phyloP scores from a whole-genome alignment of 495 filamentous ascomycete genomes.

The Hypoxylon trugodes region DNA sequence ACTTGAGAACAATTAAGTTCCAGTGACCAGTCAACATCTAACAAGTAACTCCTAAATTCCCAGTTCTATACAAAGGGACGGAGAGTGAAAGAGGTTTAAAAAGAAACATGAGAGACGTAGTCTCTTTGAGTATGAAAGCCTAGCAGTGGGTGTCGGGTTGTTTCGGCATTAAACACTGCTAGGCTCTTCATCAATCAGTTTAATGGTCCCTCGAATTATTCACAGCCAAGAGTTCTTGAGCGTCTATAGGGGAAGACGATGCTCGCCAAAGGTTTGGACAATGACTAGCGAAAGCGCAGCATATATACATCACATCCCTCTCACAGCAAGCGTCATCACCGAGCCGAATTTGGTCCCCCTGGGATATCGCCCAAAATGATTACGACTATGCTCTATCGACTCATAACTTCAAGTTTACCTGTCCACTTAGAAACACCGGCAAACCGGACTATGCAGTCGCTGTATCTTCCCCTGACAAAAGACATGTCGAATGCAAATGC shows the following conservation, averaged over 20 bases:
- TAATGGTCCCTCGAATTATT: conserved; percentile 33
- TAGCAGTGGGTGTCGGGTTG: conserved; percentile 19
- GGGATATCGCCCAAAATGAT: conserved; percentile 32
- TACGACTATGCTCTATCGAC: conserved; percentile 21
- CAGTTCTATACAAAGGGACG: conserved; percentile 36
- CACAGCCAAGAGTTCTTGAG: conserved; percentile 36
- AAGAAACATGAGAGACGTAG: conserved; percentile 31
- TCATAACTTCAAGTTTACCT: conserved; percentile 17
- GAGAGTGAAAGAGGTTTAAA: conserved; percentile 39
- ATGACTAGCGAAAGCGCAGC: conserved; percentile 33
- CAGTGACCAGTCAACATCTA: conserved; percentile 40
- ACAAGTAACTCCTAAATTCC: conserved; percentile 46
- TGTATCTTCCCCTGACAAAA: conserved; percentile 20
- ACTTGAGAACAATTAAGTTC: conserved; percentile 43
- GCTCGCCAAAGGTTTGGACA: conserved; percentile 33
- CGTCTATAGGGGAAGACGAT: conserved; percentile 4
- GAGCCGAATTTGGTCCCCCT: conserved; percentile 24
- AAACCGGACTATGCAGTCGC: conserved; percentile 19
- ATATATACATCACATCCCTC: no score
- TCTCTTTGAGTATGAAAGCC: conserved; percentile 38
- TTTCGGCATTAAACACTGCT: conserved; percentile 15
- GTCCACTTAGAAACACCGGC: conserved; percentile 8
- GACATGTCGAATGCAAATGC: conserved; percentile 15
- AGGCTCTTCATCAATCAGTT: conserved; percentile 37
- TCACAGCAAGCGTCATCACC: conserved; percentile 20